Percentiles rank a stretch among this genome's conserved stretches.
phyloP scores from a whole-genome alignment of 331 rosid genomes.

The Erythrophleum ivorense region DNA sequence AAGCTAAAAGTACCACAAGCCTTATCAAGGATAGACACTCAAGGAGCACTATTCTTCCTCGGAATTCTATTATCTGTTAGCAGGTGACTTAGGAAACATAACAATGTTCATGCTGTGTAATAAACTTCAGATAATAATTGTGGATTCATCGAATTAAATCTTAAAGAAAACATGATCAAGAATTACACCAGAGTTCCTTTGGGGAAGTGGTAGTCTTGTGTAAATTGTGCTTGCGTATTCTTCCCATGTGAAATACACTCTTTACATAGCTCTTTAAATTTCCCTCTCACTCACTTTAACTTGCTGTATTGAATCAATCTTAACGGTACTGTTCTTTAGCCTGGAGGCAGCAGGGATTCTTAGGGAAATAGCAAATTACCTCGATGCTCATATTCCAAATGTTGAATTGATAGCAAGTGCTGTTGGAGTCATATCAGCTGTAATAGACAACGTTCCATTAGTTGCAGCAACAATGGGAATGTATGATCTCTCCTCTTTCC shows the following conservation, averaged over 20 bases:
- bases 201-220: slow-evolving; percentile 7
- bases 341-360: slow-evolving; percentile 93
- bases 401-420: slow-evolving; percentile 74
- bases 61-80: slow-evolving; percentile 94
- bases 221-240: slow-evolving; percentile 25
- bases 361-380: slow-evolving; percentile 84
- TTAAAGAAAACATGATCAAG: not conserved
- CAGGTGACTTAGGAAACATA: slow-evolving; percentile 57
- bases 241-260: slow-evolving; percentile 8
- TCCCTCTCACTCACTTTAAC: slow-evolving; percentile 3
- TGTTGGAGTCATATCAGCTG: slow-evolving; percentile 83
- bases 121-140: not conserved
- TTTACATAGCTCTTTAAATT: not conserved
- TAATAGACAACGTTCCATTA: slow-evolving; percentile 91
- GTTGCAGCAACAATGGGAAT: slow-evolving; percentile 98
- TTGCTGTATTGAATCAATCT: slow-evolving; percentile 33
- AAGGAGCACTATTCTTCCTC: slow-evolving; percentile 91
- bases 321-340: slow-evolving; percentile 49
- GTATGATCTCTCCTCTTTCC: slow-evolving; percentile 85
- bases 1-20: slow-evolving; percentile 96
- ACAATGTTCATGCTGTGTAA: not conserved
- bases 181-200: not conserved
- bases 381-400: slow-evolving; percentile 72
- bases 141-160: not conserved
- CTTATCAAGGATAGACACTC: slow-evolving; percentile 90